phyloP scores from a whole-genome alignment of 169 alveolate genomes.

The Babesia gibsoni region DNA sequence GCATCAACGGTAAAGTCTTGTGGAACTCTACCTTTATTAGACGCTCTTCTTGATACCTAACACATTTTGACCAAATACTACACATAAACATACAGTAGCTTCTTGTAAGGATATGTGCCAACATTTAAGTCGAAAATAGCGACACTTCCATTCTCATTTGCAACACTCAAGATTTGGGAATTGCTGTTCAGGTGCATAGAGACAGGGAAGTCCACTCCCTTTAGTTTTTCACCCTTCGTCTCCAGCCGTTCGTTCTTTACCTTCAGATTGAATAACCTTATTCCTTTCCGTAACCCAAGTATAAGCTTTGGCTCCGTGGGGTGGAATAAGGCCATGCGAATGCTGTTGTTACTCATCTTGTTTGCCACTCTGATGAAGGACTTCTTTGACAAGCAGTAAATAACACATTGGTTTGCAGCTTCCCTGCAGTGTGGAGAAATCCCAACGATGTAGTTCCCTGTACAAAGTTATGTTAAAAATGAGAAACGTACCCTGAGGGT shows the following conservation, averaged over 20 bases:
- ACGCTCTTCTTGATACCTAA: conserved; percentile 26
- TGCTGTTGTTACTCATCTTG: conserved; percentile 44
- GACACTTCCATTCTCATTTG: conserved; percentile 49
- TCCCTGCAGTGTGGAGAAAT: conserved; percentile 39
- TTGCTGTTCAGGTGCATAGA: conserved; percentile 48
- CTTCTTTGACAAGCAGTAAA: conserved; percentile 52
- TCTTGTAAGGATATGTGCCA: conserved; percentile 57
- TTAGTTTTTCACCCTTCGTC: conserved; percentile 43
- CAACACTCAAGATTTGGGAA: conserved; percentile 24
- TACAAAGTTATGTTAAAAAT: not conserved
- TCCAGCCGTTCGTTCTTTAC: conserved; percentile 18
- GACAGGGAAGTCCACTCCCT: conserved; percentile 57
- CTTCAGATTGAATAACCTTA: conserved; percentile 49
- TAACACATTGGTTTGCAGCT: conserved; percentile 47
- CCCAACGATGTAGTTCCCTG: conserved; percentile 54
- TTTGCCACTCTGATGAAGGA: conserved; percentile 42
- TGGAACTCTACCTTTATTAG: conserved; percentile 52
- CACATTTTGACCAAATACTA: not conserved
- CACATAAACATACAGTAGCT: conserved; percentile 22
- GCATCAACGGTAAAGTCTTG: conserved; percentile 35
- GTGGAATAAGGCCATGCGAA: conserved; percentile 60
- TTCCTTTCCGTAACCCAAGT: conserved; percentile 42
- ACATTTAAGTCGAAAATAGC: conserved; percentile 45
- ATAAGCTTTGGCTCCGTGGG: conserved; percentile 60
- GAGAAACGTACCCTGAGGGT: conserved; percentile 14